These are phyloP conservation scores for Cytospora piceae DNA, from an alignment of 2,329 filamentous ascomycete species.

Conservation along the genomic window DNA sequence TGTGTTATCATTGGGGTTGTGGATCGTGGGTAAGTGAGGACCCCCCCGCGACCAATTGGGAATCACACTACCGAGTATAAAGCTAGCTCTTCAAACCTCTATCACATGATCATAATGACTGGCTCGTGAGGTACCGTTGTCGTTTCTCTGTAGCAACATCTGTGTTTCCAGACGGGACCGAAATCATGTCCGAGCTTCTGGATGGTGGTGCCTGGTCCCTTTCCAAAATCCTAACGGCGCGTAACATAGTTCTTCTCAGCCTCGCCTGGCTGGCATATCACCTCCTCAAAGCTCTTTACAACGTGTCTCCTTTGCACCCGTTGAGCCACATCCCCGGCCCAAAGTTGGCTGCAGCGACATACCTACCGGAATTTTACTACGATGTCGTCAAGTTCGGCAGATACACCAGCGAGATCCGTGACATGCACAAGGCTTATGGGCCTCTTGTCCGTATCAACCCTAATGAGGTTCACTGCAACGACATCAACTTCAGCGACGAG, in stretches of 20 bases:
- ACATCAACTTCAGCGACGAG: constrained; percentile 37
- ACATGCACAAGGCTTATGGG: constrained; percentile 43
- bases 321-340: constrained; percentile 39
- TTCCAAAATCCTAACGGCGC: neutral
- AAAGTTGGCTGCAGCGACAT: constrained; percentile 38
- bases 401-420: constrained; percentile 37
- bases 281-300: constrained; percentile 17
- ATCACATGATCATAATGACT: neutral
- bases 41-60: neutral
- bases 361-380: constrained; percentile 41
- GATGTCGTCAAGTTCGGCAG: constrained; percentile 37
- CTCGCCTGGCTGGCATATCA: constrained; percentile 14
- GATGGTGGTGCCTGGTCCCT: constrained; percentile 11
- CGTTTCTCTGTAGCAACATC: neutral
- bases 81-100: too few species aligned
- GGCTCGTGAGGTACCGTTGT: neutral
- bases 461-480: constrained; percentile 39
- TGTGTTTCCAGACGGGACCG: neutral
- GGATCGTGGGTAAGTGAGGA: neutral
- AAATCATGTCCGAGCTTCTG: constrained; percentile 1
- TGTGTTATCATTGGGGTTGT: neutral
- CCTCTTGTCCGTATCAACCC: constrained; percentile 42
- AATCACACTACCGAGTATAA: neutral
- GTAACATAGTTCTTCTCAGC: neutral
- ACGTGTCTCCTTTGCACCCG: constrained; percentile 21